Evolutionary conservation across 805 yeast species (phyloP), one percentile per base, ranked within the genome.

Genomic region (Yamadazyma philogaea): DNA sequence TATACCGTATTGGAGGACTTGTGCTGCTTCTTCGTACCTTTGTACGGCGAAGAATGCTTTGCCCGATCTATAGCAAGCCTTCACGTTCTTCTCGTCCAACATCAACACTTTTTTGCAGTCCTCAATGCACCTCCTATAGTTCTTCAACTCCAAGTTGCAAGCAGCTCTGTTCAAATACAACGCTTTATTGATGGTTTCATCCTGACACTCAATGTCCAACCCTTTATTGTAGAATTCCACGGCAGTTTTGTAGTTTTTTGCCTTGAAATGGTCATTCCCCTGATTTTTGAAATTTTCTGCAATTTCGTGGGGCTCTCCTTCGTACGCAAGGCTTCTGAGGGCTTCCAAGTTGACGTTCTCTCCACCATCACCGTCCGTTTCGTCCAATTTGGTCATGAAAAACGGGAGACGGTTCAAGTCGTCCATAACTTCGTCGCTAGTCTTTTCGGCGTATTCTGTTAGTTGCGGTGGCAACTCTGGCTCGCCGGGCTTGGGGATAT

Each of bases 241-340:
- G 0, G 99, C 99, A 49, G 79, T 79, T 43, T 77, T 74, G 64
- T 77, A 93, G 53, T 82, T 79, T 53, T 83, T 87, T 7, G 68
- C 68, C 59, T 79, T 82, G 65, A 75, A 93, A 45, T 86, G 77
- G 12, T 88, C 97, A 60, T 95, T 93, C 5, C 99, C 99, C 59
- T 91, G 97, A 47, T 78, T 82, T 49, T 89, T 88, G 69, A 90
- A 93, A 56, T 89, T 90, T 18, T 78, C 73, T 3, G 97, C 97
- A 27, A 89, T 71, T 56, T 93, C 99, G 54, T 84, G 82, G 0
- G 97, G 96, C 49, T 88, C 96, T 34, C 98, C 99, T 38, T 93
- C 99, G 57, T 87, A 89, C 0, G 95, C 96, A 52, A 93, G 69
- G 4, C 96, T 91, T 57, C 83, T 84, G 44, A 93, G 72, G 0